Conservation (phyloP, 169 alveolate species). For the Plasmodium sp. region DNA sequence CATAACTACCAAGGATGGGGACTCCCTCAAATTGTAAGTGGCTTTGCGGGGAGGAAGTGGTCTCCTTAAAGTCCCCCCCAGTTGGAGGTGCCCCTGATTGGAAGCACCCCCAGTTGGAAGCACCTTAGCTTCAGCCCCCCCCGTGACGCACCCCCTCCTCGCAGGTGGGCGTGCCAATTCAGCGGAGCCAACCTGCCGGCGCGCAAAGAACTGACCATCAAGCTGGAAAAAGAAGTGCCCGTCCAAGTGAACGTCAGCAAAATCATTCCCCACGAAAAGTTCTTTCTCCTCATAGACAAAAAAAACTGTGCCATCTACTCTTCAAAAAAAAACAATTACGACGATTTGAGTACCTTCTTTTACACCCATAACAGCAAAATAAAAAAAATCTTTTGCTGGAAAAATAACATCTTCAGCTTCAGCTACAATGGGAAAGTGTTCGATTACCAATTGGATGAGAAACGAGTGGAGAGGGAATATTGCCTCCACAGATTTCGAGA, state of each 20-base stretch:
- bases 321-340: constrained; percentile 39
- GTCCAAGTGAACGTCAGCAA: constrained; percentile 17
- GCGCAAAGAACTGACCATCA: not conserved
- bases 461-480: constrained; percentile 20
- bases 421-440: constrained; percentile 35
- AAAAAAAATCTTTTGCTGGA: constrained; percentile 22
- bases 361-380: constrained; percentile 44
- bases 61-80: too few relatives aligned
- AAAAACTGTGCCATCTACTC: constrained; percentile 30
- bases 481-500: constrained; percentile 30
- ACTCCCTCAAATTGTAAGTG: constrained; percentile 24
- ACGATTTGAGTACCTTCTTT: constrained; percentile 35
- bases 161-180: constrained; percentile 43
- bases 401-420: constrained; percentile 36
- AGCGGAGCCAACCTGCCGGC: not conserved
- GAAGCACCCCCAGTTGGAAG: not conserved
- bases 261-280: constrained; percentile 18
- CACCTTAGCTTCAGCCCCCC: too few relatives aligned
- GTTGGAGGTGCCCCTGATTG: not conserved
- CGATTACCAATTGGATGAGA: constrained; percentile 24
- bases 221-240: constrained; percentile 4
- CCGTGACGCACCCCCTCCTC: not conserved
- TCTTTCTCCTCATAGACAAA: constrained; percentile 17
- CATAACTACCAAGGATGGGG: constrained; percentile 50
- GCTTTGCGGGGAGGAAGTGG: not conserved